These are phyloP conservation scores for Talaromyces proteolyticus DNA, from an alignment of 495 filamentous ascomycete genomes.

Conservation along the genomic window DNA sequence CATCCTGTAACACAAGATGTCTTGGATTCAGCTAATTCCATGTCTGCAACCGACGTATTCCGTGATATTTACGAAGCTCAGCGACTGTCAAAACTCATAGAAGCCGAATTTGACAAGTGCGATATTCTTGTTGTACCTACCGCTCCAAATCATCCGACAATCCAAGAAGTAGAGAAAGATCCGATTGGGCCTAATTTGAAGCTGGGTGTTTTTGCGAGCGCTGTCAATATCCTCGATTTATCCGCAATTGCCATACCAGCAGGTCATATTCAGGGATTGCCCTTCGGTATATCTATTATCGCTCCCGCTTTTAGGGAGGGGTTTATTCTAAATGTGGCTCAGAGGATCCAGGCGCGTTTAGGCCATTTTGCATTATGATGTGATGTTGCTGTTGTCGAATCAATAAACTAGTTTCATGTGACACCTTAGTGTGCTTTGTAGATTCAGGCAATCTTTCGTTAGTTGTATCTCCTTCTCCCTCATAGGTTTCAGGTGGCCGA, in stretches of 20 bases:
- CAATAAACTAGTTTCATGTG: no score
- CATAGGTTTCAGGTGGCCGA: no score
- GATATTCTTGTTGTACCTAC: slow-evolving; percentile 58
- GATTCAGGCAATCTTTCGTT: no score
- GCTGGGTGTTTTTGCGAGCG: slow-evolving; percentile 55
- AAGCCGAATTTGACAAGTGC: slow-evolving; percentile 33
- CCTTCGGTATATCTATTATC: slow-evolving; percentile 4
- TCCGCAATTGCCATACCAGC: slow-evolving; percentile 53
- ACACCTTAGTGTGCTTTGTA: no score
- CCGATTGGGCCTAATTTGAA: slow-evolving; percentile 48
- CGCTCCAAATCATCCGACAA: slow-evolving; percentile 50
- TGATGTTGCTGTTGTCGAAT: no score
- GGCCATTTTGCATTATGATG: not conserved
- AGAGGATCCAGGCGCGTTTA: slow-evolving; percentile 1
- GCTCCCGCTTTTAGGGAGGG: slow-evolving; percentile 4
- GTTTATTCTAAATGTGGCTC: slow-evolving; percentile 1
- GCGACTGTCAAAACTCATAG: slow-evolving; percentile 22
- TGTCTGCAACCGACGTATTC: slow-evolving; percentile 8
- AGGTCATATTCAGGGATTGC: slow-evolving; percentile 7
- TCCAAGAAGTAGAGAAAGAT: slow-evolving; percentile 48
- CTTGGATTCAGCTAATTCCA: slow-evolving; percentile 38
- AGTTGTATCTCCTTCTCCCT: no score
- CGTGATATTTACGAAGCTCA: slow-evolving; percentile 4
- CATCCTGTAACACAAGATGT: slow-evolving; percentile 51
- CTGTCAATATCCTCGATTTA: slow-evolving; percentile 57